A percentile compares a stretch with the other conserved stretches of the same genome.
Conservation (phyloP, 108 stramenopile species). For the Schizochytrium sp. region DNA sequence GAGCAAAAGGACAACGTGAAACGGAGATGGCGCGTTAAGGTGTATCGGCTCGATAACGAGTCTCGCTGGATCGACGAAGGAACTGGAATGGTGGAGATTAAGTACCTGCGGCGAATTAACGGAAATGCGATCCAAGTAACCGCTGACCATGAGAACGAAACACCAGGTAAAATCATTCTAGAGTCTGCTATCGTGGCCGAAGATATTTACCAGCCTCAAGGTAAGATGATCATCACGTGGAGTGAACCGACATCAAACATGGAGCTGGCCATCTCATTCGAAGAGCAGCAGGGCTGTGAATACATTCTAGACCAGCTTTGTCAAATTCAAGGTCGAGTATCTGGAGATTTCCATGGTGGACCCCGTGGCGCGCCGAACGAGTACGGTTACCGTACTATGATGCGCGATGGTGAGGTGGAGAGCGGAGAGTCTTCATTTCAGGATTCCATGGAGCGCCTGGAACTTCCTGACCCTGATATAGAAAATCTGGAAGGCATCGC, state of each 20-base stretch:
- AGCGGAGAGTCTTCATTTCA: neutral
- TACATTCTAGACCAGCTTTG: conserved; percentile 16
- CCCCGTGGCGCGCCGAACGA: neutral
- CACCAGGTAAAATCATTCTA: conserved; percentile 4
- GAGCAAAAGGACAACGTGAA: neutral
- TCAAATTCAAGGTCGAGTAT: conserved; percentile 4
- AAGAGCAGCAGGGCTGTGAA: conserved; percentile 19
- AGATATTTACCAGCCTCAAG: neutral
- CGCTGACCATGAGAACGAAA: neutral
- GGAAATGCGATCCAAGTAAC: conserved; percentile 34
- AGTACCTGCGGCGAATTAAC: neutral
- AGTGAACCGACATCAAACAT: neutral
- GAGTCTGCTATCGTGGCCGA: conserved; percentile 18
- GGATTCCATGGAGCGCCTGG: neutral
- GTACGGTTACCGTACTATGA: neutral
- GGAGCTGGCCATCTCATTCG: conserved; percentile 59
- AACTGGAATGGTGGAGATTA: conserved; percentile 9
- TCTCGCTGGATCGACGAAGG: conserved; percentile 8
- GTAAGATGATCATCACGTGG: conserved; percentile 58
- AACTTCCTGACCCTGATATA: neutral
- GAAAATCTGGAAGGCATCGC: conserved; percentile 43
- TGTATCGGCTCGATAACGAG: conserved; percentile 44
- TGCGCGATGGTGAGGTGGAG: neutral
- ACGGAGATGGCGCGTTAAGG: conserved; percentile 61
- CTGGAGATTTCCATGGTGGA: conserved; percentile 26